These are phyloP conservation scores for Calocybe cyanea DNA, from an alignment of 768 basidiomycete species.

Conservation along the genomic window DNA sequence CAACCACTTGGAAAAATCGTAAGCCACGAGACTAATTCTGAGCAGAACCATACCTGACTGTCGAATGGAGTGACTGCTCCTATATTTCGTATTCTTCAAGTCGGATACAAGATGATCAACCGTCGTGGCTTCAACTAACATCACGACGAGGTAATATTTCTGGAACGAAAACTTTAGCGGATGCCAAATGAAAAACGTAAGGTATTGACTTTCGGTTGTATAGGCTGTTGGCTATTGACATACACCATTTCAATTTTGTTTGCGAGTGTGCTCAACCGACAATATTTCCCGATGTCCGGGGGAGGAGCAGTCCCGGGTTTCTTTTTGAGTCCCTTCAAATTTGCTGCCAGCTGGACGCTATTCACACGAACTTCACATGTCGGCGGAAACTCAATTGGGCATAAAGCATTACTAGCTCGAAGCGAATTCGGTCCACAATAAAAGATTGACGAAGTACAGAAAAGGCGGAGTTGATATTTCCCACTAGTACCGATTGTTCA, in stretches of 20 bases:
- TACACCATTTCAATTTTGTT: slow-evolving; percentile 88
- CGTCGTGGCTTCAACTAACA: slow-evolving; percentile 76
- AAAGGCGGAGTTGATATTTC: slow-evolving; percentile 79
- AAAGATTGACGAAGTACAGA: slow-evolving; percentile 83
- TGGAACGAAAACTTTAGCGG: slow-evolving; percentile 26
- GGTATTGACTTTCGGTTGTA: slow-evolving; percentile 59
- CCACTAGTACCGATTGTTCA: slow-evolving; percentile 34
- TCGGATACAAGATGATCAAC: slow-evolving; percentile 68
- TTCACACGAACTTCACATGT: slow-evolving; percentile 92
- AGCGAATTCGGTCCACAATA: slow-evolving; percentile 54
- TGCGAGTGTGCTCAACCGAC: slow-evolving; percentile 34
- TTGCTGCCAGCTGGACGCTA: slow-evolving; percentile 59
- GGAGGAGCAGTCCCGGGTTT: slow-evolving; percentile 94
- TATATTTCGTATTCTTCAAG: slow-evolving; percentile 65
- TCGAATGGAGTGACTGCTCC: slow-evolving; percentile 58
- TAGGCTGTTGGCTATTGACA: slow-evolving; percentile 82
- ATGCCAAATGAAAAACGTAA: neutral
- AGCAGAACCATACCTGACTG: slow-evolving; percentile 47
- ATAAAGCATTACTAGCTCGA: slow-evolving; percentile 47
- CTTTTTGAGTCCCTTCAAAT: slow-evolving; percentile 91
- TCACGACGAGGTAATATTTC: slow-evolving; percentile 86
- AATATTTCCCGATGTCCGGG: slow-evolving; percentile 54
- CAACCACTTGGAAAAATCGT: slow-evolving; percentile 44
- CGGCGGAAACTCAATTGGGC: slow-evolving; percentile 86
- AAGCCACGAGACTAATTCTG: slow-evolving; percentile 4